Conservation (phyloP, 805 yeast species). For the Candida sphagnicola region DNA sequence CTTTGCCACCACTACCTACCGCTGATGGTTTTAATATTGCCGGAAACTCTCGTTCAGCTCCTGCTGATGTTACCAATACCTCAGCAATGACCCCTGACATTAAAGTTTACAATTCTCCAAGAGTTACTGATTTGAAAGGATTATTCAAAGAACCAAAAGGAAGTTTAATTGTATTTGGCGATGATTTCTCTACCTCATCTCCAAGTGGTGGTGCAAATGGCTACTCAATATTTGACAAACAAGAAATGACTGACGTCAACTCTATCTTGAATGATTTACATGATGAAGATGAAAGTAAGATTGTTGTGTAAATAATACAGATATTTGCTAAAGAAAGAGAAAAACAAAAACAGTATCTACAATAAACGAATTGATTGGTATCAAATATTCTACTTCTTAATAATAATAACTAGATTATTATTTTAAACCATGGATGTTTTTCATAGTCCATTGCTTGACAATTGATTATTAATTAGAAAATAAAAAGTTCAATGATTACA, state of each 20-base stretch:
- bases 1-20: slow-evolving; percentile 4
- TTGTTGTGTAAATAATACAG: slow-evolving; percentile 20
- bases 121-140: slow-evolving; percentile 34
- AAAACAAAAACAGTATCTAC: too few species aligned
- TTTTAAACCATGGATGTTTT: too few species aligned
- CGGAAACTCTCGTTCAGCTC: slow-evolving; percentile 5
- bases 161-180: slow-evolving; percentile 4
- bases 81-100: slow-evolving; percentile 14
- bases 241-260: slow-evolving; percentile 26
- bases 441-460: too few species aligned
- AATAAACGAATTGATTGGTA: too few species aligned
- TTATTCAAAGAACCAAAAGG: slow-evolving; percentile 3
- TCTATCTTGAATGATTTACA: slow-evolving; percentile 32
- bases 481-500: too few species aligned
- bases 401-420: too few species aligned
- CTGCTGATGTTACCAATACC: slow-evolving; percentile 8
- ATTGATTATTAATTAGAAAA: too few species aligned
- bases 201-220: slow-evolving; percentile 9
- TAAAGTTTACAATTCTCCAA: slow-evolving; percentile 19
- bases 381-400: too few species aligned
- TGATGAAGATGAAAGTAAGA: slow-evolving; percentile 28
- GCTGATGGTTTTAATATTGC: not conserved
- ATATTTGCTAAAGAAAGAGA: too few species aligned
- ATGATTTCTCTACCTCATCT: slow-evolving; percentile 5
- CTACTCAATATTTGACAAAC: slow-evolving; percentile 16